Conservation (phyloP, 1,284 basidiomycete species). For the Apiotrichum montevideense region DNA sequence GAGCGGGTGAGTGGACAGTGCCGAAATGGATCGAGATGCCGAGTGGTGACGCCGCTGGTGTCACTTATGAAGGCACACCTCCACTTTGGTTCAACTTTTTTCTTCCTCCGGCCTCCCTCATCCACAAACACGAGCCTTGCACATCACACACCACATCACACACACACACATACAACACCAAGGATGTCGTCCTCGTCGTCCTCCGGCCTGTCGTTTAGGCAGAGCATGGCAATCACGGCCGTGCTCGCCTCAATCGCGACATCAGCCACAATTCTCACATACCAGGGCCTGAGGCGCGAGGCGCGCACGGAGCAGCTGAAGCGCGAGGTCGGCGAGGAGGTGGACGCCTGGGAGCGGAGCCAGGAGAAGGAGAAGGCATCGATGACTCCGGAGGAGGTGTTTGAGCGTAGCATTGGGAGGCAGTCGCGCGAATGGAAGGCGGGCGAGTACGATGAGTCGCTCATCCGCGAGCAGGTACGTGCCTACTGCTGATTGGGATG, state of each 20-base stretch:
- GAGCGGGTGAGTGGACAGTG: too few relatives aligned
- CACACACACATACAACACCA: background rate
- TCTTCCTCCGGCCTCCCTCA: too few relatives aligned
- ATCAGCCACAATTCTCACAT: constrained; percentile 39
- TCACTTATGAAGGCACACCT: too few relatives aligned
- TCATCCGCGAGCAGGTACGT: constrained; percentile 61
- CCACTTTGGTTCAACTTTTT: too few relatives aligned
- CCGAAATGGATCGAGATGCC: background rate
- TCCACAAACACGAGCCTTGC: too few relatives aligned
- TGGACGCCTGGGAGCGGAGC: constrained; percentile 39
- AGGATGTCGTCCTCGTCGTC: background rate
- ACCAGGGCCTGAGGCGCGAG: constrained; percentile 42
- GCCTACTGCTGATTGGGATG: too few relatives aligned
- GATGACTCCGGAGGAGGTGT: background rate
- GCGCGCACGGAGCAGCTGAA: constrained; percentile 41
- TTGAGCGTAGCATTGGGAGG: constrained; percentile 12
- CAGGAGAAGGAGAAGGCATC: background rate
- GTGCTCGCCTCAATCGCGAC: constrained; percentile 39
- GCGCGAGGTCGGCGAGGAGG: constrained; percentile 42
- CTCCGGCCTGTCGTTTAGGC: constrained; percentile 17
- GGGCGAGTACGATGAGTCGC: constrained; percentile 61
- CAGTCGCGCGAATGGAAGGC: constrained; percentile 28
- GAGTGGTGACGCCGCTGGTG: background rate
- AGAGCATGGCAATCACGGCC: constrained; percentile 39
- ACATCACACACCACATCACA: too few relatives aligned